phyloP scores from a whole-genome alignment of 306 rosid genomes.

The Prunus kanzakura region DNA sequence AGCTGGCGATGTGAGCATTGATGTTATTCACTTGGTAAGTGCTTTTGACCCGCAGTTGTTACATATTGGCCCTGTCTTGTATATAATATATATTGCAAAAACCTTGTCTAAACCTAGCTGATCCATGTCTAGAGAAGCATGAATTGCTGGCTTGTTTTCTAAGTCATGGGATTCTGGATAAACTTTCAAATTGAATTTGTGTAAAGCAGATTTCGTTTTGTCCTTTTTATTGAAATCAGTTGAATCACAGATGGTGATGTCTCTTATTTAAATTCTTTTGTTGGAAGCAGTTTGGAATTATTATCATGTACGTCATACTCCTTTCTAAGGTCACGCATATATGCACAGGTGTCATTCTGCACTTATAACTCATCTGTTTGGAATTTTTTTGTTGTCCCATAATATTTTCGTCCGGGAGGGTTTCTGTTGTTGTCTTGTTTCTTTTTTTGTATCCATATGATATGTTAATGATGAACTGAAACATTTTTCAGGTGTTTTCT shows the following conservation, averaged over 20 bases:
- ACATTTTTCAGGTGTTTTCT: constrained; percentile 65
- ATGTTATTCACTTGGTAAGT: constrained; percentile 86
- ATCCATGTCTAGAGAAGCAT: not conserved
- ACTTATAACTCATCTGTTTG: constrained; percentile 61
- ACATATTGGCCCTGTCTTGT: not conserved
- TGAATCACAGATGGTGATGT: constrained; percentile 65
- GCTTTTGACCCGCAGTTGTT: constrained; percentile 5
- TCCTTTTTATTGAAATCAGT: constrained; percentile 43
- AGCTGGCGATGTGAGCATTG: constrained; percentile 95
- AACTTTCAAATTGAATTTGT: not conserved
- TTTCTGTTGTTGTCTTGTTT: constrained; percentile 16
- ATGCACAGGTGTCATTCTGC: constrained; percentile 91
- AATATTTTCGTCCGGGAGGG: constrained; percentile 31
- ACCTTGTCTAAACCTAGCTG: constrained; percentile 2
- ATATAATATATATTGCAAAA: not conserved
- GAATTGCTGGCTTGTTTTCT: not conserved
- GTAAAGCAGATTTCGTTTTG: not conserved
- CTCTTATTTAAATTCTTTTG: constrained; percentile 73
- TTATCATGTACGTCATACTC: constrained; percentile 69
- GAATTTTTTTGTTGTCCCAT: constrained; percentile 34
- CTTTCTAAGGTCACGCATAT: constrained; percentile 80
- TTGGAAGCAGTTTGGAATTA: constrained; percentile 92
- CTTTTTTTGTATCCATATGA: constrained; percentile 14
- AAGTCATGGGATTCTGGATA: not conserved
- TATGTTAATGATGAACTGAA: constrained; percentile 12